Base-by-base conservation (phyloP, 352 stramenopile genomes). In the Elongisporangium senticosum region DNA sequence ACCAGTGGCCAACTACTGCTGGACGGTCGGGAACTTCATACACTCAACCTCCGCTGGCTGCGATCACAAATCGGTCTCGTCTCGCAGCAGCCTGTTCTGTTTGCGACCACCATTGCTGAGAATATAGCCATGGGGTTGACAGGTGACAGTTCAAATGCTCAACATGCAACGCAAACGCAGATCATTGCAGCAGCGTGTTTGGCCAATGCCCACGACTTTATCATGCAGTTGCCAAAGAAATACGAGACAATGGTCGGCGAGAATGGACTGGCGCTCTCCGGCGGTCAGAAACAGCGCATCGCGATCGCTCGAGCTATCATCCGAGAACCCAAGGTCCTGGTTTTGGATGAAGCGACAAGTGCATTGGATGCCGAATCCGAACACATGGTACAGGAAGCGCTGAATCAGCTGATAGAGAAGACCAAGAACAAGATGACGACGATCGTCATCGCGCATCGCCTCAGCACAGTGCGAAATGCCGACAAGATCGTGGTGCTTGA, bases 261-360 rank as follows among this genome's bases (percentile, higher is more conserved):
- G 54, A 77, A 82, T 33, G 89, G 89, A 14, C 72, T 82, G 4
- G 77, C 82, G 20, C 69, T 98, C 6, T 97, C 85, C n/a, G 96
- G 69, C 22, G 71, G 73, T 10, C 65, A 79, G 56, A 71, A 71
- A 23, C 64, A 71, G 23, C 64, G 96, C n/a, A 51, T 89, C 1
- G 79, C 79, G 0, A 83, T 89, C 17, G 79, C 79, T 14, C 65
- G 79, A 19, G 79, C 79, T 11, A 58, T 89, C 5, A 53, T 83
- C 0, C 69, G 69, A 0, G 59, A 83, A 6, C 72, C 76, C 2
- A 77, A 79, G 39, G 76, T 89, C 11, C 33, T 89, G 14, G 62
- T 89, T 2, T 57, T 89, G 14, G 79, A 87, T 24, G 79, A 87
- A 56, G 79, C 79, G 7, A 89, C 79, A 1, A 83, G 72, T 51